phyloP scores from a whole-genome alignment of 1,284 basidiomycete genomes.

The Moesziomyces sp. region DNA sequence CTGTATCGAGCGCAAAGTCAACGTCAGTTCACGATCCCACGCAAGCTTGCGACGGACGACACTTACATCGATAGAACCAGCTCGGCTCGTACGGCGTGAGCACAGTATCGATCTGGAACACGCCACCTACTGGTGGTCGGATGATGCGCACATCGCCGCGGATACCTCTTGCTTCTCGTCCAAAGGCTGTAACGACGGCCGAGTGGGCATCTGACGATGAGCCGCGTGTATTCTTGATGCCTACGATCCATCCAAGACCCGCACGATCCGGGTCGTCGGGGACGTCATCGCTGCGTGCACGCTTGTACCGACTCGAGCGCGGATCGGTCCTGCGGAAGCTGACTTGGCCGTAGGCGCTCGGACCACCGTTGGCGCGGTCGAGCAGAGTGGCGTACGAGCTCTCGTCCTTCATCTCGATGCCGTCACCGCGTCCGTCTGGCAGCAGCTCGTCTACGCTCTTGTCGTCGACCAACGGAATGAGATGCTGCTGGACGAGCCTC shows the following conservation, averaged over 20 bases:
- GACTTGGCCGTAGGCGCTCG: constrained; percentile 52
- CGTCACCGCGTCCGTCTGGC: constrained; percentile 26
- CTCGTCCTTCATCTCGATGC: constrained; percentile 49
- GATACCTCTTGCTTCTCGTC: constrained; percentile 75
- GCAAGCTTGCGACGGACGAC: neutral
- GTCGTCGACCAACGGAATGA: constrained; percentile 75
- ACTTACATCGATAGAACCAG: constrained; percentile 63
- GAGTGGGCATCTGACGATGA: constrained; percentile 76
- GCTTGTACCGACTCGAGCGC: constrained; percentile 12
- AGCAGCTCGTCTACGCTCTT: constrained; percentile 27
- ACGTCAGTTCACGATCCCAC: neutral
- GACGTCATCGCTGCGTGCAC: neutral
- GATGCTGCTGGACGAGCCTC: constrained; percentile 84
- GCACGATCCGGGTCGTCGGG: constrained; percentile 40
- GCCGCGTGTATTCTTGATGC: constrained; percentile 87
- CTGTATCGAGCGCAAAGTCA: constrained; percentile 3
- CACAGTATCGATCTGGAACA: constrained; percentile 85
- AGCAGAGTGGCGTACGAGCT: constrained; percentile 50
- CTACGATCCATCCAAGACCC: constrained; percentile 78
- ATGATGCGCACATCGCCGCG: constrained; percentile 6
- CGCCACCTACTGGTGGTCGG: constrained; percentile 71
- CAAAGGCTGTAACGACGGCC: constrained; percentile 82
- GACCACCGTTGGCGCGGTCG: constrained; percentile 51
- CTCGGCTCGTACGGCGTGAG: constrained; percentile 83
- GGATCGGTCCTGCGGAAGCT: constrained; percentile 46